Conservation (phyloP, 1,139 yeast genomes). For the Kluyveromyces marxianus region DNA sequence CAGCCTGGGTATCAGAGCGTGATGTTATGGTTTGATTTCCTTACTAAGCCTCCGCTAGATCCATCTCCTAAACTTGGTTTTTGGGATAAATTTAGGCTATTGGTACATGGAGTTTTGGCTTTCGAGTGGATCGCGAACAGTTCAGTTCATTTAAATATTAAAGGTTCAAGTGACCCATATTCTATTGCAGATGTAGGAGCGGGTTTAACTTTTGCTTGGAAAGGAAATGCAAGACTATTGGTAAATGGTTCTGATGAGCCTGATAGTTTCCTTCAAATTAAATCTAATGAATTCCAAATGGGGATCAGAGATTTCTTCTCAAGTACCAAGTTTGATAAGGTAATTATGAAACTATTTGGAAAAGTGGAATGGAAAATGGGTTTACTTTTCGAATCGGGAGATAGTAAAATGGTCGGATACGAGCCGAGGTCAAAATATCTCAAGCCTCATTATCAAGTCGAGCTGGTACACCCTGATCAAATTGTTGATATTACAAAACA, state of each 20-base stretch:
- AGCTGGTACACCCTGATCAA: conserved; percentile 50
- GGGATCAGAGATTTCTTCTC: conserved; percentile 40
- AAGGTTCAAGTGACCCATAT: conserved; percentile 68
- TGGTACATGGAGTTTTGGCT: conserved; percentile 44
- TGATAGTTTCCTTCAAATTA: conserved; percentile 51
- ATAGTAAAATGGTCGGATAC: conserved; percentile 23
- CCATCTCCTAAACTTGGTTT: conserved; percentile 73
- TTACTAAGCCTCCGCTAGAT: conserved; percentile 70
- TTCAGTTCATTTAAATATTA: conserved; percentile 27
- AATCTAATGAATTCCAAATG: conserved; percentile 58
- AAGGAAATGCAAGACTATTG: conserved; percentile 49
- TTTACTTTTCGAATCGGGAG: conserved; percentile 40
- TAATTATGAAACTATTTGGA: conserved; percentile 48
- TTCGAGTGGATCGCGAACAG: conserved; percentile 35
- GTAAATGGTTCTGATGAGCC: conserved; percentile 57
- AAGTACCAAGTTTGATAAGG: conserved; percentile 32
- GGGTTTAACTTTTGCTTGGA: conserved; percentile 79
- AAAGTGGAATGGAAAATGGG: conserved; percentile 45
- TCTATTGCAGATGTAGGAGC: conserved; percentile 57
- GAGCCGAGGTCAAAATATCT: conserved; percentile 32
- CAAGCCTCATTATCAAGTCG: conserved; percentile 62
- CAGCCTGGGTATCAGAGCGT: conserved; percentile 75
- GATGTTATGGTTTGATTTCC: conserved; percentile 68
- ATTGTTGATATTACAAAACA: conserved; percentile 36
- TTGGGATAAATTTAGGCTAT: conserved; percentile 58